Percentiles rank a stretch among this genome's conserved stretches.
Evolutionary conservation across 345 rosid species (phyloP).

Genomic region (Psidium friedrichsthalianum): DNA sequence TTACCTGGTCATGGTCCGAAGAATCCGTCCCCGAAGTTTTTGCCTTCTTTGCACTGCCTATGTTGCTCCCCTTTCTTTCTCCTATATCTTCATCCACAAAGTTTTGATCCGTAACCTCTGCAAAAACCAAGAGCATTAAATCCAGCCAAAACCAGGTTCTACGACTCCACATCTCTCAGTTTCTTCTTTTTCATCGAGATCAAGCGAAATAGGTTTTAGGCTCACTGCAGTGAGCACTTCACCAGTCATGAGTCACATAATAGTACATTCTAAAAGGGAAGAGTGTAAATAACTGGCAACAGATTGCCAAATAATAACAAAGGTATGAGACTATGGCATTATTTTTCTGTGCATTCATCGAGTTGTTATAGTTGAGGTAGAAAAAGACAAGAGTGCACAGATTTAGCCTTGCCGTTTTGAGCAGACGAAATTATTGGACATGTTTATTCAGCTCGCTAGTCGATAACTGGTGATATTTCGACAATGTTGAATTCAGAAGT

Average conservation of each 20-base stretch:
- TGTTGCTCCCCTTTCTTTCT: conserved; percentile 11
- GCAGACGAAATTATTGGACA: neutral
- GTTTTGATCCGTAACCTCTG: conserved; percentile 87
- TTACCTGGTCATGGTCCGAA: neutral
- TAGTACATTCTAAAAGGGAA: neutral
- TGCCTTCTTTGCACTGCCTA: conserved; percentile 27
- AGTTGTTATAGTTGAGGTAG: neutral
- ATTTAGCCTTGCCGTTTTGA: neutral
- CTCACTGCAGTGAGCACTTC: neutral
- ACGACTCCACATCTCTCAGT: neutral
- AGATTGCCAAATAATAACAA: neutral
- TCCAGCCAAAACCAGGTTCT: neutral
- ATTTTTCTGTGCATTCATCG: neutral
- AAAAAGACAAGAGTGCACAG: neutral
- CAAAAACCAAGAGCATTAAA: conserved; percentile 5
- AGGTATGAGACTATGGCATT: neutral
- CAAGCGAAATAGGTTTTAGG: neutral
- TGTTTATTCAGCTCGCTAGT: neutral
- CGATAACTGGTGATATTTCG: neutral
- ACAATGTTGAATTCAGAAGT: neutral
- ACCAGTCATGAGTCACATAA: neutral
- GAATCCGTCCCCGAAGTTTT: neutral
- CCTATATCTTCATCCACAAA: conserved; percentile 47
- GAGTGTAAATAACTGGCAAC: neutral
- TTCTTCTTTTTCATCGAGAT: neutral